Evolutionary conservation across 441 rosid species (phyloP), one percentile per base, ranked within the genome.

Genomic region (Metrosideros polymorpha): DNA sequence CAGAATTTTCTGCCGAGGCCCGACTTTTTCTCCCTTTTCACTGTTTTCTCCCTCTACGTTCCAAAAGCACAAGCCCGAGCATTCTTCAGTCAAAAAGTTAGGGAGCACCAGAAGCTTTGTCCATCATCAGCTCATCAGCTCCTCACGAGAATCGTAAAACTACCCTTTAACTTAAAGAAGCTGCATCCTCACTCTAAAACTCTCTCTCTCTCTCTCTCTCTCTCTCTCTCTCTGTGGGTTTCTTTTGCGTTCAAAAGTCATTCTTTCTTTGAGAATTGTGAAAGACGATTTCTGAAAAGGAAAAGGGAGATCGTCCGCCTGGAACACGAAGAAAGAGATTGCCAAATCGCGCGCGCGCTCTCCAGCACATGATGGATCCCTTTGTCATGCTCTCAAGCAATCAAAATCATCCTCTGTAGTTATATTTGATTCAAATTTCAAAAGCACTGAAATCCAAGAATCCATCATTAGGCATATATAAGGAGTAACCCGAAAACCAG

Each of bases 341-440:
- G 84, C 45, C 82, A 82, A 22, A 3, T 49, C 82, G 25, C 14
- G 25, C 29, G n/a, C 29, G 47, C 83, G 2, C 47, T 49, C 22
- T 85, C 1, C 17, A 30, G 76, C 66, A 22, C 61, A 79, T 30
- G 57, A 85, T 52, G 92, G n/a, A 94, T 91, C 90, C 92, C 82
- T 87, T 89, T 91, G 89, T 89, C 92, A 89, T 90, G 59, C 91
- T 91, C 84, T 82, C 86, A 93, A 90, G 90, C 90, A 90, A 88
- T 66, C 85, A 4, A 83, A 52, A 42, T 27, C 52, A 15, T 13
- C 39, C 32, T 50, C 29, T 0, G 27, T 32, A 22, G 19, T 43
- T 57, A 49, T 24, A 56, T 82, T 50, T 19, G 4, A 57, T 76
- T 85, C 75, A 82, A 82, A 55, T 56, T 29, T 45, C 19, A 82